Base-by-base conservation (phyloP, 306 rosid species). In the Casuarina cunninghamiana region DNA sequence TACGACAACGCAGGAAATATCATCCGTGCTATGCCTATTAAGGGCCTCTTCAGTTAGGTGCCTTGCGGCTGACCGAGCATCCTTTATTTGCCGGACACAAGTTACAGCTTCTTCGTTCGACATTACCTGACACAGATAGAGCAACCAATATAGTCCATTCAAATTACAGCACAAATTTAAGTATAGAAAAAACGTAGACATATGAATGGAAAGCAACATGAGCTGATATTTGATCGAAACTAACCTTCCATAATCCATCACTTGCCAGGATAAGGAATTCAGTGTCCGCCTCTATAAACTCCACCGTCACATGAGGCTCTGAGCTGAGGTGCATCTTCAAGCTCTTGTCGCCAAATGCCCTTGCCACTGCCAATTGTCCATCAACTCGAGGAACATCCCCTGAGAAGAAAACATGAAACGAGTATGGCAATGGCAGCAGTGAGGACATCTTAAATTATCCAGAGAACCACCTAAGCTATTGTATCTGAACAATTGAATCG, bases 181-280 rank as follows among this genome's bases (percentile, higher is more conserved):
- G 15, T 35, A 3, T 35, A 6, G 41, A 66, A 66, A 42, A 38
- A 3, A 6, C 49, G 8, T 6, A 15, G 16, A 1, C 11, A 58
- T 73, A 26, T 46, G 26, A 35, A 58, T 50, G 5, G 41, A 35
- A 77, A 41, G 61, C 75, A 41, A 54, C 32, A 44, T 9, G 61
- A 19, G 32, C 75, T 55, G 45, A 69, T 62, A 48, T 57, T 70
- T 17, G 44, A 66, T 74, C 39, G 58, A 81, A 79, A 75, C 90
- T 74, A 82, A 94, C 98, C 97, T 92, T 95, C 98, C 99, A 95
- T 72, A 95, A 86, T 74, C 97, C 99, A 73, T 95, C 99, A 77
- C 98, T 95, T 71, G 98, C 98, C 83, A 95, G 83, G 80, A 95
- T 91, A 72, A 90, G 13, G 60, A 86, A 92, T 87, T 92, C 98